Conservation (phyloP, 148 eudicot genomes). For the Cornus controversa region DNA sequence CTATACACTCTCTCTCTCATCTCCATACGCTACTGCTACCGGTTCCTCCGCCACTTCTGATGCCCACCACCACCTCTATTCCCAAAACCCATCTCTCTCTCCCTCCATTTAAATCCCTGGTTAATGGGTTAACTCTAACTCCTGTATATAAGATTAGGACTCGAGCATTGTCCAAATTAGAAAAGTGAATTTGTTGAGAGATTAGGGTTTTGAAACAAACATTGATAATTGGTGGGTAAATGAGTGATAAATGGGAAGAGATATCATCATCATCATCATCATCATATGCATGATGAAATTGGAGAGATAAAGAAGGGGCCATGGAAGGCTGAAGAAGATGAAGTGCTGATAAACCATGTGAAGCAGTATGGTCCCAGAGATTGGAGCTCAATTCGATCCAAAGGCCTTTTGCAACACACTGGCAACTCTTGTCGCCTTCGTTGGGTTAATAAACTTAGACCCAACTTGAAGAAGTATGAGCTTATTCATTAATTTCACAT, state of each 20-base stretch:
- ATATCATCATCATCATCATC: too few relatives aligned
- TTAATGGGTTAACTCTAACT: too few relatives aligned
- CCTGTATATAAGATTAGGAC: too few relatives aligned
- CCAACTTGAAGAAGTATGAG: constrained; percentile 72
- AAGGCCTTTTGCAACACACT: constrained; percentile 76
- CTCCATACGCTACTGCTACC: too few relatives aligned
- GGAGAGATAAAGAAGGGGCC: constrained; percentile 74
- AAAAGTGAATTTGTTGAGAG: background rate
- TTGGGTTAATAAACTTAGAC: constrained; percentile 94
- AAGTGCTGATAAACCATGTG: constrained; percentile 62
- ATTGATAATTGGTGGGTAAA: background rate
- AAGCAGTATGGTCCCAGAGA: constrained; percentile 69
- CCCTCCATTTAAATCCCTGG: too few relatives aligned
- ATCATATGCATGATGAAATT: constrained; percentile 1
- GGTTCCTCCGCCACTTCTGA: too few relatives aligned
- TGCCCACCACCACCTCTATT: too few relatives aligned
- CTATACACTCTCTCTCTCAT: too few relatives aligned
- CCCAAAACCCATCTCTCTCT: too few relatives aligned
- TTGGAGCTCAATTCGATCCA: constrained; percentile 99
- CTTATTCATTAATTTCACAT: too few relatives aligned
- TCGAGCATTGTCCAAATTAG: too few relatives aligned
- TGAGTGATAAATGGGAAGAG: background rate
- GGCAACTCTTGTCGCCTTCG: constrained; percentile 95
- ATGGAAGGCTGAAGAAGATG: constrained; percentile 86
- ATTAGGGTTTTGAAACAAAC: background rate